These are phyloP conservation scores for Centella asiatica DNA, from an alignment of 129 eudicot genomes.

Conservation along the genomic window DNA sequence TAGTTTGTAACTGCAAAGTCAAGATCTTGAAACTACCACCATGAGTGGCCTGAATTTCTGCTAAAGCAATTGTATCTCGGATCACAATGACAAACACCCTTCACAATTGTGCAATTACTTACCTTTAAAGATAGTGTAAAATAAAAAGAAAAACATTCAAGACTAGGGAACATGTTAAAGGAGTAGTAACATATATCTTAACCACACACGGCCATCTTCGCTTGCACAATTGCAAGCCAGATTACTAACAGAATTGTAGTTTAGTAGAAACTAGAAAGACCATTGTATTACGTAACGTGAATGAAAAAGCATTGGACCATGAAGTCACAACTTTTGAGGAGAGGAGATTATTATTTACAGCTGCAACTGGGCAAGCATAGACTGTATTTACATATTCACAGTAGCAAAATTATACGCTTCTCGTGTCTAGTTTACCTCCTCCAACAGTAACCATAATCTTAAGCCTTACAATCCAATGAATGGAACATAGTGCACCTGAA, in stretches of 20 bases:
- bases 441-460: background rate
- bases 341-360: slow-evolving; percentile 23
- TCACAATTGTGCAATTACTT: too few relatives aligned
- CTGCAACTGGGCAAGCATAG: slow-evolving; percentile 4
- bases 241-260: too few relatives aligned
- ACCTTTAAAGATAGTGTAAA: too few relatives aligned
- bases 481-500: slow-evolving; percentile 8
- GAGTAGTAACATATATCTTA: too few relatives aligned
- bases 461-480: background rate
- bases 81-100: too few relatives aligned
- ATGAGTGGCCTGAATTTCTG: too few relatives aligned
- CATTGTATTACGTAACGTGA: background rate
- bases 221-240: background rate
- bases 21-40: too few relatives aligned
- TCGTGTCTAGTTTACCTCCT: background rate
- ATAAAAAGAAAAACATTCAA: too few relatives aligned
- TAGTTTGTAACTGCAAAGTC: too few relatives aligned
- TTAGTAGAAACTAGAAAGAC: background rate
- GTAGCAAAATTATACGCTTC: slow-evolving; percentile 7
- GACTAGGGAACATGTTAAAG: too few relatives aligned
- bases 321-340: background rate
- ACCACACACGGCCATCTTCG: too few relatives aligned
- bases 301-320: background rate
- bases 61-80: too few relatives aligned
- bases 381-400: slow-evolving; percentile 9